Evolutionary conservation across 257 asterid genomes (phyloP).

Genomic region (Verbena officinalis): DNA sequence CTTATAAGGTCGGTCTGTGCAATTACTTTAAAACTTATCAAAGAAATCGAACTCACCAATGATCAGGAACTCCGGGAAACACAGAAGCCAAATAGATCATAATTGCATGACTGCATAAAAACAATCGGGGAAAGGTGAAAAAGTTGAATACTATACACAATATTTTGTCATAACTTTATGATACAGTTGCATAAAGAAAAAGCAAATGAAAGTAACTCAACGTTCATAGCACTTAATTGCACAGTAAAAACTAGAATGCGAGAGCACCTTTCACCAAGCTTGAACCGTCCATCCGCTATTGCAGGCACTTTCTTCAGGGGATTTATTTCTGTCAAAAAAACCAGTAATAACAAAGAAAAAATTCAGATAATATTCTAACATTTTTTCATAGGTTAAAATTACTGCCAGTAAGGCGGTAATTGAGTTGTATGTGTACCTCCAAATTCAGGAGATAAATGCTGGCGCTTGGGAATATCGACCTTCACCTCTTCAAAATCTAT

Average conservation of each 20-base stretch:
- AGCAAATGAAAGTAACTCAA: background rate
- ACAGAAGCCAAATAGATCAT: constrained; percentile 68
- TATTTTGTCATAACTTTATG: background rate
- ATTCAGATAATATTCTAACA: too few species aligned
- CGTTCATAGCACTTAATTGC: background rate
- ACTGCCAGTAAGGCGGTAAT: background rate
- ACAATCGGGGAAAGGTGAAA: constrained; percentile 7
- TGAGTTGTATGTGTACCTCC: constrained; percentile 43
- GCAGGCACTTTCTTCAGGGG: constrained; percentile 88
- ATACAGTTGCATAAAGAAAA: constrained; percentile 9
- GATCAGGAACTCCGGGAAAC: constrained; percentile 93
- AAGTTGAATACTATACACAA: background rate
- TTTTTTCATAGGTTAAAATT: background rate
- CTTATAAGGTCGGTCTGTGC: too few species aligned
- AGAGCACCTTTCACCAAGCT: constrained; percentile 83
- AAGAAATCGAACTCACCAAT: constrained; percentile 66
- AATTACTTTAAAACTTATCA: too few species aligned
- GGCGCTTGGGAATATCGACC: constrained; percentile 55
- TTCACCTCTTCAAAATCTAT: constrained; percentile 84
- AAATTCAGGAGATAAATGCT: constrained; percentile 71
- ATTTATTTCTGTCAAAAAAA: constrained; percentile 53
- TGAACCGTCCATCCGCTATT: constrained; percentile 80
- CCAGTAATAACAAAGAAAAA: background rate
- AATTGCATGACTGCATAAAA: constrained; percentile 83
- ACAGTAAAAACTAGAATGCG: background rate